Conservation (phyloP, 2,329 filamentous ascomycete species). For the Cytospora paraplurivora region DNA sequence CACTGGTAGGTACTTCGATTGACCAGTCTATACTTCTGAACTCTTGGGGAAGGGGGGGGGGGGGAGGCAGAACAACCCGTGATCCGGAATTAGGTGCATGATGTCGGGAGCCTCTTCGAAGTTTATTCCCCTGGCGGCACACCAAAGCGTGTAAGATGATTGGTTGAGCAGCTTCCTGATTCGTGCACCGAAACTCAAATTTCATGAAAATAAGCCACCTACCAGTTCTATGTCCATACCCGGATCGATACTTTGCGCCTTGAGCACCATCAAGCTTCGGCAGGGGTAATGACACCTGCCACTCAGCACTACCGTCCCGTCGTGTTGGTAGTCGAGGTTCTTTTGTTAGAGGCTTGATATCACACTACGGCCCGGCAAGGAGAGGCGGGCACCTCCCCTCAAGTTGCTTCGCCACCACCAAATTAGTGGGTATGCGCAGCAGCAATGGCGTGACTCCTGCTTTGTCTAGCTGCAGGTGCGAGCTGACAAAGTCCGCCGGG, state of each 20-base stretch:
- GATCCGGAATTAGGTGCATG: too few species aligned
- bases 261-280: too few species aligned
- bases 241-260: too few species aligned
- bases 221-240: too few species aligned
- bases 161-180: slow-evolving; percentile 1
- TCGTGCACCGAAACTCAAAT: background rate
- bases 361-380: too few species aligned
- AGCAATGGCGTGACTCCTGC: background rate
- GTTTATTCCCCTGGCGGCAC: background rate
- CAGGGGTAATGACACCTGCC: too few species aligned
- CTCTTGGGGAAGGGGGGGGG: too few species aligned
- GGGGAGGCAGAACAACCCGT: too few species aligned
- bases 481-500: background rate
- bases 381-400: background rate
- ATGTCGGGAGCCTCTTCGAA: background rate
- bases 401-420: background rate
- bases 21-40: background rate
- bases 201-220: background rate
- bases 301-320: too few species aligned
- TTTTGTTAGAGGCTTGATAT: too few species aligned
- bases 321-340: too few species aligned
- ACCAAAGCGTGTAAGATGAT: slow-evolving; percentile 19
- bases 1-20: slow-evolving; percentile 10
- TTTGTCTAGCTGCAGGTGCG: background rate
- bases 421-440: background rate